Conservation (phyloP, 306 rosid species). For the Dalbergia cochinchinensis region DNA sequence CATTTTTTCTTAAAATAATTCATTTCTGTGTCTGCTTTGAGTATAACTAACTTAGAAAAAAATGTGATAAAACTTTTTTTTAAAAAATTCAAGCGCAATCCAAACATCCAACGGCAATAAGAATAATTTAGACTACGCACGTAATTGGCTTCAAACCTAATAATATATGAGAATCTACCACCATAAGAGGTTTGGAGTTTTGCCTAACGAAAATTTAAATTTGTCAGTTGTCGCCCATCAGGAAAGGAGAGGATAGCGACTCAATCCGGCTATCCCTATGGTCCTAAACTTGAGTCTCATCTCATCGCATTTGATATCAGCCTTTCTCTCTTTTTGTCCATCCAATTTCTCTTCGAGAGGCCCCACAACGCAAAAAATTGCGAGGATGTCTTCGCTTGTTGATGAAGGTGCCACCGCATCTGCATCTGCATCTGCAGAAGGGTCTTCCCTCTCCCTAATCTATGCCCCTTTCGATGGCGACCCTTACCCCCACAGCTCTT, state of each 20-base stretch:
- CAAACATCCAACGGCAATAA: too few relatives aligned
- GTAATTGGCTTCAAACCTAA: too few relatives aligned
- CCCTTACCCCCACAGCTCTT: slow-evolving; percentile 44
- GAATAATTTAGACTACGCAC: too few relatives aligned
- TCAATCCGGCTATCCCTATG: not conserved
- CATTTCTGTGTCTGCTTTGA: too few relatives aligned
- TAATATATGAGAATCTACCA: too few relatives aligned
- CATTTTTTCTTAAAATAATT: too few relatives aligned
- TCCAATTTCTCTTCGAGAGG: slow-evolving; percentile 35
- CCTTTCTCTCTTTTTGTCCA: slow-evolving; percentile 49
- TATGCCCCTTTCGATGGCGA: slow-evolving; percentile 60
- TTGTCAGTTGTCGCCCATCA: not conserved
- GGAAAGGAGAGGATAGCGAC: too few relatives aligned
- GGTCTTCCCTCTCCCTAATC: not conserved
- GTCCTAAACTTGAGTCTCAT: slow-evolving; percentile 9
- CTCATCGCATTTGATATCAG: slow-evolving; percentile 41
- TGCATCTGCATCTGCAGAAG: not conserved
- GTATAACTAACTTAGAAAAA: too few relatives aligned
- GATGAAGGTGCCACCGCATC: not conserved
- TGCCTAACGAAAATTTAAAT: not conserved
- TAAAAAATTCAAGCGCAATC: too few relatives aligned
- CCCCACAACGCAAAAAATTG: slow-evolving; percentile 40
- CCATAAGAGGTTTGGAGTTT: not conserved
- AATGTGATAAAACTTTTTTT: too few relatives aligned
- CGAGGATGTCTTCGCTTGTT: slow-evolving; percentile 17